Conservation (phyloP, 2,329 filamentous ascomycete species). For the Zymoseptoria tritici region DNA sequence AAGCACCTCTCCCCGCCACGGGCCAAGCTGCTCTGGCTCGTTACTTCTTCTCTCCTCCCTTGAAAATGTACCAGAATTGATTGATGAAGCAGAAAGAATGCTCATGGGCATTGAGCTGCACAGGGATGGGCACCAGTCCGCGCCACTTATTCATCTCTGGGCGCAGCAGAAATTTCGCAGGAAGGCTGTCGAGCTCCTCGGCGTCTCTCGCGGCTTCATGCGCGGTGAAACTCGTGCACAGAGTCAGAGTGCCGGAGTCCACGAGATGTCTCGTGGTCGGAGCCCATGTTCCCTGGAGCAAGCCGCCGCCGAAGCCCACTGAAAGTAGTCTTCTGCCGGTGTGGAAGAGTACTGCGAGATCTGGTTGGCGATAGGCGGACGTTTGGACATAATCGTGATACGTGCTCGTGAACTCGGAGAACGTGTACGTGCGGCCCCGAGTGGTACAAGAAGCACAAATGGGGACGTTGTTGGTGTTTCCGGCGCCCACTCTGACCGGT, state of each 20-base stretch:
- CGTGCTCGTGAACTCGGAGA: neutral
- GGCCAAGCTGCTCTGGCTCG: too few relatives aligned
- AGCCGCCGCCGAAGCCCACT: too few relatives aligned
- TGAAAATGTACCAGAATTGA: conserved; percentile 3
- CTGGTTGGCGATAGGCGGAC: conserved; percentile 1
- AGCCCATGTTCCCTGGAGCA: too few relatives aligned
- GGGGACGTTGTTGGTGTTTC: too few relatives aligned
- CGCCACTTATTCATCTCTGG: conserved; percentile 3
- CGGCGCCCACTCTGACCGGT: too few relatives aligned
- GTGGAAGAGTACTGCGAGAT: conserved; percentile 1
- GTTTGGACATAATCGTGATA: neutral
- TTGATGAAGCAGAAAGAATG: conserved; percentile 1
- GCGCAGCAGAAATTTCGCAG: neutral
- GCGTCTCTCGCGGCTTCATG: neutral
- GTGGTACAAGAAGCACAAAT: too few relatives aligned
- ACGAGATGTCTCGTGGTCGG: neutral
- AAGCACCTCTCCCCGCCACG: too few relatives aligned
- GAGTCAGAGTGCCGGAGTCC: neutral
- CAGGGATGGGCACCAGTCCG: neutral
- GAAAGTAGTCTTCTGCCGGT: too few relatives aligned
- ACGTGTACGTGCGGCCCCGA: neutral
- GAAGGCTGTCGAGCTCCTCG: neutral
- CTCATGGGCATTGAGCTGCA: neutral
- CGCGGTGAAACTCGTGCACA: conserved; percentile 1
- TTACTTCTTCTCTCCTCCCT: neutral